These are phyloP conservation scores for Miamiensis avidus DNA, from an alignment of 169 alveolate genomes.

Conservation along the genomic window DNA sequence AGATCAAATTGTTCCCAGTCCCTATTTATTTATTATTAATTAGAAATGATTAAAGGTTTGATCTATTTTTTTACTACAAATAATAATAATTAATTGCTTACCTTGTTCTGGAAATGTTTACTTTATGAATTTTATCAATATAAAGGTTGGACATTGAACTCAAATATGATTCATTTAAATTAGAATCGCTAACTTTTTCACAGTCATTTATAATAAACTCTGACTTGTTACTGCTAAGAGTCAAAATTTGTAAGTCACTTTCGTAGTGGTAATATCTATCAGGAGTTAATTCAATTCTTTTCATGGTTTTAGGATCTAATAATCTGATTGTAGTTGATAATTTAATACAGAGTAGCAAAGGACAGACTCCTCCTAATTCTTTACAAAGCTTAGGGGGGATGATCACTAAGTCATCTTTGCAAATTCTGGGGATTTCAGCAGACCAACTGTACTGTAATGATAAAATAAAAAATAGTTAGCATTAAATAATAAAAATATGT, in stretches of 20 bases:
- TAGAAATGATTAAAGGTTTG: no score
- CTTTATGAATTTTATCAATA: slow-evolving; percentile 22
- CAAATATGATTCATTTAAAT: slow-evolving; percentile 41
- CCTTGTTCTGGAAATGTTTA: slow-evolving; percentile 20
- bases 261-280: slow-evolving; percentile 82
- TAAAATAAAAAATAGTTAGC: no score
- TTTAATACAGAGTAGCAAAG: slow-evolving; percentile 83
- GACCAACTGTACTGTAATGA: slow-evolving; percentile 79
- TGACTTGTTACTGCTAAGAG: slow-evolving; percentile 56
- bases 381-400: slow-evolving; percentile 86
- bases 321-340: slow-evolving; percentile 83
- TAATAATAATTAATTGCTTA: no score
- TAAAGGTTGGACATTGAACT: slow-evolving; percentile 40
- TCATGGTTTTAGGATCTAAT: slow-evolving; percentile 85
- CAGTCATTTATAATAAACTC: slow-evolving; percentile 80
- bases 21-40: no score
- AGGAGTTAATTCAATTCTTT: slow-evolving; percentile 78
- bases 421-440: slow-evolving; percentile 95
- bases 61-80: no score
- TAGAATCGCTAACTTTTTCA: slow-evolving; percentile 68
- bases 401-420: slow-evolving; percentile 96
- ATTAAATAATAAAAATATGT: no score
- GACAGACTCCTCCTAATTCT: slow-evolving; percentile 92
- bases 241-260: slow-evolving; percentile 63
- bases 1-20: slow-evolving; percentile 60